Evolutionary conservation across 2,329 filamentous ascomycete species (phyloP).

Genomic region (Aspergillus novofumigatus): DNA sequence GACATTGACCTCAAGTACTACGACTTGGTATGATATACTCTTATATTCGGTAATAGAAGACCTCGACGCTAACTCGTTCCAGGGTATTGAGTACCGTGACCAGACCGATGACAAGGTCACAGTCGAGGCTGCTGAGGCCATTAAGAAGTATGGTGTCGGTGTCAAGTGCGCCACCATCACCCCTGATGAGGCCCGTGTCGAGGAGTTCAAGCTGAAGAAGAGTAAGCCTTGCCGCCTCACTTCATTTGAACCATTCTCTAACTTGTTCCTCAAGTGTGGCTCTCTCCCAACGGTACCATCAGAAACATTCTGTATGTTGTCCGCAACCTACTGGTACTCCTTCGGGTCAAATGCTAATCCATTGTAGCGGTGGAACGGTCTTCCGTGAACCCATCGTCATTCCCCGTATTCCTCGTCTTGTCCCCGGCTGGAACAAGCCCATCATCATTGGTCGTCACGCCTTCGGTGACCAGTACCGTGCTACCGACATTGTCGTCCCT

Average conservation of each 20-base stretch:
- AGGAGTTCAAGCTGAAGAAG: conserved; percentile 99
- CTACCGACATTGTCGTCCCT: conserved; percentile 81
- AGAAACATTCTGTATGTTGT: conserved; percentile 56
- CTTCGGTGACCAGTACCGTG: conserved; percentile 97
- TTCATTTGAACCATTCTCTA: conserved; percentile 4
- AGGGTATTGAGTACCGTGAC: conserved; percentile 88
- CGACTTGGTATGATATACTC: conserved; percentile 58
- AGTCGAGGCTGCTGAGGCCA: conserved; percentile 88
- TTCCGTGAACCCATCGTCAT: conserved; percentile 99
- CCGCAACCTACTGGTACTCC: not conserved
- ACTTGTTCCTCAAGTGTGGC: conserved; percentile 67
- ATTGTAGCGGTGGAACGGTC: conserved; percentile 73
- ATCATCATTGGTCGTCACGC: conserved; percentile 99
- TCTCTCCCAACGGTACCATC: conserved; percentile 91
- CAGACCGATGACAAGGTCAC: conserved; percentile 96
- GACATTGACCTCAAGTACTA: conserved; percentile 99
- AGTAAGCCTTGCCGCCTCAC: conserved; percentile 54
- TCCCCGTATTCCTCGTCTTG: conserved; percentile 82
- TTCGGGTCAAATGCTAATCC: conserved; percentile 16
- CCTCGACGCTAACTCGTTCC: conserved; percentile 9
- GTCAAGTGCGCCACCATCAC: conserved; percentile 99
- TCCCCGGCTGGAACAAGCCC: conserved; percentile 97
- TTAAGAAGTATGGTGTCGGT: conserved; percentile 98
- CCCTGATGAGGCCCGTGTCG: conserved; percentile 89
- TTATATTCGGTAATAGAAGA: not conserved